phyloP scores from a whole-genome alignment of 305 asterid genomes.

The Solanum aculeatissimum region DNA sequence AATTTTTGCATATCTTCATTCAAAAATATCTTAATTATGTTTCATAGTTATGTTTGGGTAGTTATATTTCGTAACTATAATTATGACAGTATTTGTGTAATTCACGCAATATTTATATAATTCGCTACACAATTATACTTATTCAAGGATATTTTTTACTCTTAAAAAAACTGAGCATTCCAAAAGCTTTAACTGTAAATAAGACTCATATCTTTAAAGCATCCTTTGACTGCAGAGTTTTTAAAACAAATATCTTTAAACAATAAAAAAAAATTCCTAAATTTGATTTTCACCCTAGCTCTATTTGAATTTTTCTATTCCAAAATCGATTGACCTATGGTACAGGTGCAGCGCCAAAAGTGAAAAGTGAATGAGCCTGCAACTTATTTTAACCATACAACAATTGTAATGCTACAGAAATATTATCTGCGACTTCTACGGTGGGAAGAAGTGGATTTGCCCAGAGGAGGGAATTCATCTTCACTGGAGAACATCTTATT shows the following conservation, averaged over 20 bases:
- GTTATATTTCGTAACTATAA: too few relatives aligned
- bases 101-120: too few relatives aligned
- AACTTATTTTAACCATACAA: background rate
- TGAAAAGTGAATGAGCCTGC: background rate
- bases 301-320: background rate
- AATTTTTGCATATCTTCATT: too few relatives aligned
- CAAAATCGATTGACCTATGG: background rate
- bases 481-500: background rate
- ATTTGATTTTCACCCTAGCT: background rate
- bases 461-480: conserved; percentile 1
- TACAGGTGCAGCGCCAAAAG: background rate
- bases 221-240: background rate
- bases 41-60: too few relatives aligned
- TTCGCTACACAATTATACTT: too few relatives aligned
- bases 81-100: too few relatives aligned
- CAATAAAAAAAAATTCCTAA: too few relatives aligned
- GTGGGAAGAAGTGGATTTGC: background rate
- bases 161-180: too few relatives aligned
- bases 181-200: too few relatives aligned
- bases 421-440: background rate
- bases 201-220: background rate
- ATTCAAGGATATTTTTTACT: too few relatives aligned
- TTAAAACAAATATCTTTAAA: background rate
- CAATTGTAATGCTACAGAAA: background rate
- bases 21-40: too few relatives aligned